phyloP scores from a whole-genome alignment of 805 yeast genomes.

The Teunomyces pallodes region DNA sequence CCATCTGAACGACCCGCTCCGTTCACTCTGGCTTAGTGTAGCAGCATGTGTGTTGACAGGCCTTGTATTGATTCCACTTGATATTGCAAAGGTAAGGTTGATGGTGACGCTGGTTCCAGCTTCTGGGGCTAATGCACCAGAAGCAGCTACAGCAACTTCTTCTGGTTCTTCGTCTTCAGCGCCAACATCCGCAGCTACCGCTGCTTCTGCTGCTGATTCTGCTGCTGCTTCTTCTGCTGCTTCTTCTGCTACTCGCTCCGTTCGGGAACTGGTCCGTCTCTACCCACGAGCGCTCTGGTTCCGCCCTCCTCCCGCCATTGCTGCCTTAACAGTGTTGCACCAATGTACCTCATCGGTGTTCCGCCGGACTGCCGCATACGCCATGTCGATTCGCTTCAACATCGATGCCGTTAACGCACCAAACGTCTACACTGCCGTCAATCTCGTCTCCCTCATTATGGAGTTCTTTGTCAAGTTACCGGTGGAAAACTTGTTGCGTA shows the following conservation, averaged over 20 bases:
- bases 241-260: constrained; percentile 54
- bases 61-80: constrained; percentile 73
- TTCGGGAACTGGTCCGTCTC: constrained; percentile 61
- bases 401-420: constrained; percentile 69
- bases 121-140: not conserved
- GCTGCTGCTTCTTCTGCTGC: constrained; percentile 7
- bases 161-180: not conserved
- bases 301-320: constrained; percentile 48
- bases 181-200: constrained; percentile 9
- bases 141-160: not conserved
- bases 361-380: constrained; percentile 63
- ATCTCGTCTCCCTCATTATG: constrained; percentile 57
- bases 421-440: constrained; percentile 52
- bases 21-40: constrained; percentile 65
- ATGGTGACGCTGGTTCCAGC: constrained; percentile 59
- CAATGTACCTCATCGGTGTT: constrained; percentile 60
- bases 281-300: constrained; percentile 58
- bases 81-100: constrained; percentile 73
- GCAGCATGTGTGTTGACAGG: constrained; percentile 73
- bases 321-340: constrained; percentile 54
- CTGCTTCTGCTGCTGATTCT: not conserved
- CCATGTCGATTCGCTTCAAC: constrained; percentile 57
- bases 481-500: constrained; percentile 76
- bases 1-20: constrained; percentile 73
- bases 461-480: constrained; percentile 81